Percentiles rank a stretch among this genome's conserved stretches.
phyloP scores from a whole-genome alignment of 108 stramenopile genomes.

The Parietichytrium sp. region DNA sequence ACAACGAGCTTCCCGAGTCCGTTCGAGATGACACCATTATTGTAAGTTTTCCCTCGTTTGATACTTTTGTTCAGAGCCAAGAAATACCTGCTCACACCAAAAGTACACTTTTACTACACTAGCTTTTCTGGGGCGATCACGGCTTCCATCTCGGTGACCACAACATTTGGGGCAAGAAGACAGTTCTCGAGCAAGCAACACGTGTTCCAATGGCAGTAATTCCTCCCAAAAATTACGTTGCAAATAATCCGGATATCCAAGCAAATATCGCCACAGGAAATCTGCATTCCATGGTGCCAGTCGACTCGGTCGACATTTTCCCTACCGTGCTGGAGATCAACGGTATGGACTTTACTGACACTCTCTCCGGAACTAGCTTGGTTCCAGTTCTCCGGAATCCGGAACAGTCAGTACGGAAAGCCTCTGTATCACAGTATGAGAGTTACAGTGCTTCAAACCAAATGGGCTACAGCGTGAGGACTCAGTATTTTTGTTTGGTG shows the following conservation, averaged over 20 bases:
- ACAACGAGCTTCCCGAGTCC: too few relatives aligned
- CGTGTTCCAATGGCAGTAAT: background rate
- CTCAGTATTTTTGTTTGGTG: background rate
- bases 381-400: background rate
- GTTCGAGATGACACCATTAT: too few relatives aligned
- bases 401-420: background rate
- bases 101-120: too few relatives aligned
- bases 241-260: background rate
- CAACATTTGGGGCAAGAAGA: background rate
- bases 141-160: conserved; percentile 1
- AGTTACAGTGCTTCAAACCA: background rate
- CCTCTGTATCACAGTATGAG: background rate
- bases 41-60: too few relatives aligned
- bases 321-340: conserved; percentile 4
- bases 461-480: background rate
- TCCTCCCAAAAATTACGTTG: background rate
- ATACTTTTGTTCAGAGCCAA: too few relatives aligned
- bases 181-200: background rate
- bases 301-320: conserved; percentile 22
- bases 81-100: too few relatives aligned
- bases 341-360: background rate
- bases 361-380: background rate
- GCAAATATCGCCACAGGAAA: background rate
- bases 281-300: background rate
- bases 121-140: conserved; percentile 29